A percentile compares a stretch with the other conserved stretches of the same genome.
These are phyloP conservation scores for Heracleum sosnowskyi DNA, from an alignment of 129 eudicot genomes.

Conservation along the genomic window DNA sequence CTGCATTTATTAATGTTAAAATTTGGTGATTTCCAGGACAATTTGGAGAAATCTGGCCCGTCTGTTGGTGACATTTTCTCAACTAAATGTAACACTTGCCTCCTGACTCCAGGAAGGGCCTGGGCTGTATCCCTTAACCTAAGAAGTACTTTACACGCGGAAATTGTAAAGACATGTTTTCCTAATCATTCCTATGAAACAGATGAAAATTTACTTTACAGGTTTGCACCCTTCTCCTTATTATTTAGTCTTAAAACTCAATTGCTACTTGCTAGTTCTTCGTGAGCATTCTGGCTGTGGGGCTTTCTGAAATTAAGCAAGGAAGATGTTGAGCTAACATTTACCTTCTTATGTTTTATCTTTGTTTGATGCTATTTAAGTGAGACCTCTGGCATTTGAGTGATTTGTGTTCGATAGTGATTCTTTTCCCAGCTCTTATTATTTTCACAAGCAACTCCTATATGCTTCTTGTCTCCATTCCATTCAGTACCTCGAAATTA, in stretches of 20 bases:
- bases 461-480: background rate
- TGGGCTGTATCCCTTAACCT: conserved; percentile 79
- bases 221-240: conserved; percentile 31
- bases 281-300: background rate
- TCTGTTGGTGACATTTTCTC: conserved; percentile 29
- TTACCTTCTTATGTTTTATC: background rate
- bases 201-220: conserved; percentile 53
- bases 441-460: background rate
- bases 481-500: background rate
- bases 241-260: background rate
- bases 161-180: conserved; percentile 52
- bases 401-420: background rate
- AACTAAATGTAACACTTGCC: conserved; percentile 21
- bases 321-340: background rate
- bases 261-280: background rate
- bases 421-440: background rate
- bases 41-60: conserved; percentile 41
- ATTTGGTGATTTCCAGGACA: conserved; percentile 34
- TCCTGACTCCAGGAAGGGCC: conserved; percentile 69
- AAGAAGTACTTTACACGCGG: conserved; percentile 51
- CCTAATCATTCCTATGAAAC: conserved; percentile 37
- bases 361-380: background rate
- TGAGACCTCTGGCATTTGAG: background rate
- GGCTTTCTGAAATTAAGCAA: background rate
- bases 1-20: background rate